phyloP scores from a whole-genome alignment of 2,329 filamentous ascomycete species.

The Pseudocercospora pini-densiflorae region DNA sequence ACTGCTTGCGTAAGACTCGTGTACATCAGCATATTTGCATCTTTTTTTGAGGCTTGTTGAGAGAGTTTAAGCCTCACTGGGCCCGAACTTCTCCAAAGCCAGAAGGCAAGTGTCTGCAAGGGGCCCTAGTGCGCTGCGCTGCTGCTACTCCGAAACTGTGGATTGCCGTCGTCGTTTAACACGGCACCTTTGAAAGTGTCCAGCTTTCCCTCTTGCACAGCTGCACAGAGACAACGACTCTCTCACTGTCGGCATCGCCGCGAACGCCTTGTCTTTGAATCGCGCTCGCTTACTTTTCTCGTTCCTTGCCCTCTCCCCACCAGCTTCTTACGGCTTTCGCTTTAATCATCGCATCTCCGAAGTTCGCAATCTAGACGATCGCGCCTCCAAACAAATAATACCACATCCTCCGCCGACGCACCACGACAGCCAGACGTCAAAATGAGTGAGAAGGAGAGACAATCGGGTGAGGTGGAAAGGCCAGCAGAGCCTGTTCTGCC shows the following conservation, averaged over 20 bases:
- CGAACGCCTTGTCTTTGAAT: not conserved
- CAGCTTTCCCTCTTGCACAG: not conserved
- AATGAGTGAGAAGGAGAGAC: slow-evolving; percentile 80
- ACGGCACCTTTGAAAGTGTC: not conserved
- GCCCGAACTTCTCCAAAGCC: too few relatives aligned
- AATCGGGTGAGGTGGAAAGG: slow-evolving; percentile 76
- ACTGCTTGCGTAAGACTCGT: not conserved
- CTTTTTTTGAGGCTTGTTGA: not conserved
- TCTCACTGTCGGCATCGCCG: not conserved
- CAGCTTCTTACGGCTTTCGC: not conserved
- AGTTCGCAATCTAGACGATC: not conserved
- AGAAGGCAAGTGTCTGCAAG: not conserved
- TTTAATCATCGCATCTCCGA: not conserved
- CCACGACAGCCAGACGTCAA: slow-evolving; percentile 56
- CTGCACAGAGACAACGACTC: not conserved
- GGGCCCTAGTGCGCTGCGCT: not conserved
- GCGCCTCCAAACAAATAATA: not conserved
- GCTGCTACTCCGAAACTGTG: too few relatives aligned
- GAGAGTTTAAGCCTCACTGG: not conserved
- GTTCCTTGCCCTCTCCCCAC: not conserved
- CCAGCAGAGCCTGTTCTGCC: slow-evolving; percentile 69
- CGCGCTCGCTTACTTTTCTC: not conserved
- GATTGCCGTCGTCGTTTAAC: too few relatives aligned
- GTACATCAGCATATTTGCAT: not conserved
- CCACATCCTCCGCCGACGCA: not conserved